A percentile compares a stretch with the other conserved stretches of the same genome.
phyloP scores from a whole-genome alignment of 1,139 yeast genomes.

The Scheffersomyces segobiensis region DNA sequence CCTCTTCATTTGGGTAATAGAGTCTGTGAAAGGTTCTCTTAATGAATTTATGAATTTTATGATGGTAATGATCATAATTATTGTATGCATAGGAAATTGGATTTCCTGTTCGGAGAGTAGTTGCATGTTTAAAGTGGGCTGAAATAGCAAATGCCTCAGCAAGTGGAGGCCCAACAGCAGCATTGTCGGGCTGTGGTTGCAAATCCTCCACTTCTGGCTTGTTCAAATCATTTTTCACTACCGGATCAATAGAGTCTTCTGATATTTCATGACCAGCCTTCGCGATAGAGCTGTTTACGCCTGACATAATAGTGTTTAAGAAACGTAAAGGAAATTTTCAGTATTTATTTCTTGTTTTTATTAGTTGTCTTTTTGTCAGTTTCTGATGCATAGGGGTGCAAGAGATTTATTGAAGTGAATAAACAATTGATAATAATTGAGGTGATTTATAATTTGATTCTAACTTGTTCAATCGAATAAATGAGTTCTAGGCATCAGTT shows the following conservation, averaged over 20 bases:
- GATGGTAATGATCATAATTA: slow-evolving; percentile 3
- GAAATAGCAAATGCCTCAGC: neutral
- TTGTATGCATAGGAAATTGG: neutral
- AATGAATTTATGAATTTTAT: slow-evolving; percentile 13
- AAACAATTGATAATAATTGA: neutral
- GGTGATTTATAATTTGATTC: neutral
- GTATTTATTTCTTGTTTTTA: neutral
- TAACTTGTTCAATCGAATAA: neutral
- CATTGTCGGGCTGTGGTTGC: neutral
- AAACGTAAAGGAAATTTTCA: neutral
- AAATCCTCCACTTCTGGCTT: neutral
- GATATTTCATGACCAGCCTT: neutral
- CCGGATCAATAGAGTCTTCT: neutral
- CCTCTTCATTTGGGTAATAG: slow-evolving; percentile 1
- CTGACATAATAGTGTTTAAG: neutral
- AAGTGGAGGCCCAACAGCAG: neutral
- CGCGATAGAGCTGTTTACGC: neutral
- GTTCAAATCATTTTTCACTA: neutral
- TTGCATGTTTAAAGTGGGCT: neutral
- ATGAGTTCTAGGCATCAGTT: neutral
- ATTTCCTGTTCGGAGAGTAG: neutral
- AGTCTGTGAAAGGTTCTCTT: slow-evolving; percentile 13
- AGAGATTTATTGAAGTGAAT: neutral
- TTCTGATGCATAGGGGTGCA: neutral
- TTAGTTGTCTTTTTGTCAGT: neutral